phyloP scores from a whole-genome alignment of 2,329 filamentous ascomycete species.

The Metarhizium robertsii region DNA sequence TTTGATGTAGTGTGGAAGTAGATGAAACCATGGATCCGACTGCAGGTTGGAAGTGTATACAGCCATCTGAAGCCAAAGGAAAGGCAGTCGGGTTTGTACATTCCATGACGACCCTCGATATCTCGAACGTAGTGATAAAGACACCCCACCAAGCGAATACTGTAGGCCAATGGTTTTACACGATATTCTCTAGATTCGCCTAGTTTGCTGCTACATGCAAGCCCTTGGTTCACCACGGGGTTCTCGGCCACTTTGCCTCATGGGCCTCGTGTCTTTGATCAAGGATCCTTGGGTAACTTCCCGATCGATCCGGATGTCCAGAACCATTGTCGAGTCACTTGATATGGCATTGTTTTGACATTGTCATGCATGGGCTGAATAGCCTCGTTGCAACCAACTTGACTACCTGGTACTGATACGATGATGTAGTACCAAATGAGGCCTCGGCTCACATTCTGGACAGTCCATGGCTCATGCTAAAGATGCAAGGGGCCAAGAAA shows the following conservation, averaged over 20 bases:
- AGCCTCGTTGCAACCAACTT: too few relatives aligned
- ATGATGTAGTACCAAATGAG: too few relatives aligned
- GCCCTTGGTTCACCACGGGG: neutral
- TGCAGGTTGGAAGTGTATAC: neutral
- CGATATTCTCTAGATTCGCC: neutral
- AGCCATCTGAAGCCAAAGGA: neutral
- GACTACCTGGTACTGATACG: too few relatives aligned
- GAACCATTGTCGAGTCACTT: neutral
- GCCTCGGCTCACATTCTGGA: too few relatives aligned
- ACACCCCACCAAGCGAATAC: neutral
- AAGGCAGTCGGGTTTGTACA: neutral
- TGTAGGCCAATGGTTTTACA: constrained; percentile 6
- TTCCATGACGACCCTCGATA: neutral
- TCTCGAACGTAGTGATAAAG: constrained; percentile 1
- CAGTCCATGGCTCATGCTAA: too few relatives aligned
- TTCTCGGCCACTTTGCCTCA: constrained; percentile 4
- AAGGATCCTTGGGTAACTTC: neutral
- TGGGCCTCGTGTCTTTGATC: neutral
- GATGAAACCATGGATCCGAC: neutral
- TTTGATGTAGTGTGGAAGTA: neutral
- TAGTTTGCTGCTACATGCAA: neutral
- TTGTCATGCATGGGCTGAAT: too few relatives aligned
- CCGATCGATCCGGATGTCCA: neutral
- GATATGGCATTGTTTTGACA: too few relatives aligned
- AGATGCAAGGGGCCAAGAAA: too few relatives aligned